Conservation (phyloP, 345 rosid species). For the Clarkia xantiana region DNA sequence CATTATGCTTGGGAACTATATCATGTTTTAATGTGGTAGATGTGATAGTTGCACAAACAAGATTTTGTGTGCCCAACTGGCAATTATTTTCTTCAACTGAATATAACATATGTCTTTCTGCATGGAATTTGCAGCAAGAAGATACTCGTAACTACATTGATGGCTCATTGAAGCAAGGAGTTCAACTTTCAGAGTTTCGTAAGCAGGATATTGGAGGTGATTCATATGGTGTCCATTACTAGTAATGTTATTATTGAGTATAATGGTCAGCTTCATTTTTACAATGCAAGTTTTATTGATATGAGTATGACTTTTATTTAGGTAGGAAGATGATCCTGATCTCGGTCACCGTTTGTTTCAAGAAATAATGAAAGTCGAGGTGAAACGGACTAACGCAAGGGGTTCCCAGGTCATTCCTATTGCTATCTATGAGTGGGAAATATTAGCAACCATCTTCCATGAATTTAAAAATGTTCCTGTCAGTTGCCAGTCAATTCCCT, state of each 20-base stretch:
- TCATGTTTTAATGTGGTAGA: too few species aligned
- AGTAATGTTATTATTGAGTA: too few species aligned
- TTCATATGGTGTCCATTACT: constrained; percentile 80
- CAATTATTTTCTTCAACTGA: too few species aligned
- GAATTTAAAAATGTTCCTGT: constrained; percentile 77
- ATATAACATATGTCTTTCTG: too few species aligned
- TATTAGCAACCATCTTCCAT: constrained; percentile 84
- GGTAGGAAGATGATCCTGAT: constrained; percentile 96
- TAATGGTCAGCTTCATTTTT: too few species aligned
- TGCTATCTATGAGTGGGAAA: constrained; percentile 82
- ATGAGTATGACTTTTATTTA: constrained; percentile 18
- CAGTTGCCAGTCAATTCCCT: constrained; percentile 12
- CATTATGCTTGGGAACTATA: too few species aligned
- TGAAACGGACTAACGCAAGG: constrained; percentile 56
- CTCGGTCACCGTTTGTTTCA: constrained; percentile 89
- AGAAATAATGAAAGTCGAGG: constrained; percentile 77
- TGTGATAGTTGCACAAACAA: too few species aligned
- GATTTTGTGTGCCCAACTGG: too few species aligned
- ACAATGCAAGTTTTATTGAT: neutral
- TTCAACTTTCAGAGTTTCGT: constrained; percentile 68
- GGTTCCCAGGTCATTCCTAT: constrained; percentile 67
- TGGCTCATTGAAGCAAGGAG: constrained; percentile 70
- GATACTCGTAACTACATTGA: constrained; percentile 86
- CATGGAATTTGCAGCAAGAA: constrained; percentile 65
- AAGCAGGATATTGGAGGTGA: constrained; percentile 93